phyloP scores from a whole-genome alignment of 148 eudicot species.

The Drosera capensis region DNA sequence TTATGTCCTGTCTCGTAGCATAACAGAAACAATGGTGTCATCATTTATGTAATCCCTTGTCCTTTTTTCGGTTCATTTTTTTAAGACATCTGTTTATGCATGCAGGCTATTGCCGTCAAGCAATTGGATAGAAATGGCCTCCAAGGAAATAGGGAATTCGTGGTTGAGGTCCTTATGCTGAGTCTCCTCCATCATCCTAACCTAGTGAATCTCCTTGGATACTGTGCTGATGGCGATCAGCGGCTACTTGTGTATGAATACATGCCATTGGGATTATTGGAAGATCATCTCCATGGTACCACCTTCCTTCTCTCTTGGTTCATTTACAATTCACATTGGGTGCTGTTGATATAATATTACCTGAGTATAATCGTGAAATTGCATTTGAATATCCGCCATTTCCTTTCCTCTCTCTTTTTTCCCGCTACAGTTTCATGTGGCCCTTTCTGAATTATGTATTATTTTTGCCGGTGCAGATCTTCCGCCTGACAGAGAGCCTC shows the following conservation, averaged over 20 bases:
- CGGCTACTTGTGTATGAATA: constrained; percentile 92
- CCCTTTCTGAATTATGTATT: not conserved
- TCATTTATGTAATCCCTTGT: too few species aligned
- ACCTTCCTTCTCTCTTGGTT: constrained; percentile 1
- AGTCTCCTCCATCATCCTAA: constrained; percentile 79
- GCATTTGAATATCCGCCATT: too few species aligned
- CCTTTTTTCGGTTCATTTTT: not conserved
- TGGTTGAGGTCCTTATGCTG: constrained; percentile 96
- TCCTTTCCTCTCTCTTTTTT: too few species aligned
- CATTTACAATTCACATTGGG: not conserved
- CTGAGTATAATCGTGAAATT: too few species aligned
- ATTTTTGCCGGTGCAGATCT: constrained; percentile 15
- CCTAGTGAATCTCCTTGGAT: constrained; percentile 75
- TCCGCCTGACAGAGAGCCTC: constrained; percentile 31
- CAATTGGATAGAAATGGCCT: constrained; percentile 94
- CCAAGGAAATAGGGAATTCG: constrained; percentile 90
- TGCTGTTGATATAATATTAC: too few species aligned
- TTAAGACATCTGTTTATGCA: not conserved
- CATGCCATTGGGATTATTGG: constrained; percentile 84
- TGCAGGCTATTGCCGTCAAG: constrained; percentile 83
- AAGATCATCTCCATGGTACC: constrained; percentile 92
- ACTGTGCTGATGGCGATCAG: constrained; percentile 97
- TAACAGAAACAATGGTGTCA: too few species aligned
- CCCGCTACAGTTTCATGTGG: not conserved
- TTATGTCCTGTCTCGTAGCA: too few species aligned